Evolutionary conservation across 2,329 filamentous ascomycete genomes (phyloP), one percentile per base, ranked within the genome.

Genomic region (Fusarium sp.): DNA sequence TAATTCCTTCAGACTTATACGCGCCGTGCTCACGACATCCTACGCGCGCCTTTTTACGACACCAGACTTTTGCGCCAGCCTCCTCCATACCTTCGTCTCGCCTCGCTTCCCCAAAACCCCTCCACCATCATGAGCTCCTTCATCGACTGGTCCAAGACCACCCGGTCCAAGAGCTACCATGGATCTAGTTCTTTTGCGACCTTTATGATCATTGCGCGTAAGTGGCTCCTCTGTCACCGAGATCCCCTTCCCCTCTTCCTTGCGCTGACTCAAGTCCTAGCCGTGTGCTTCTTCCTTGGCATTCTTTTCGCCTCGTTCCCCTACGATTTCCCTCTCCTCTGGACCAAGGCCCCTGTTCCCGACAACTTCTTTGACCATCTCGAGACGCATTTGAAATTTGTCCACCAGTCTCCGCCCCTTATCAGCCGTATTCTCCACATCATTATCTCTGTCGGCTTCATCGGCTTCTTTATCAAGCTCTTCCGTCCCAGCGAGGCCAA

Each of bases 271-370:
- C 39, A 47, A 16, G 6, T 37, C 54, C 39, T 75, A 95, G 92
- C 92, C 70, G 94, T 93, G 72, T 97, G 94, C 82, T 99, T 99
- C 89, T 97, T 98, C 89, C 92, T 99, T 71, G 96, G 96, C 75
- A 94, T 98, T 81, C 91, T 99, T 82, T 99, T 98, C 88, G 94
- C 94, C 75, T 91, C 91, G 69, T 97, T 98, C 82, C 95, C 96
- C 66, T 99, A 98, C 86, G 96, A 97, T 86, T 96, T 94, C 84
- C 92, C 94, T 65, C 91, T 96, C 68, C 91, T 97, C 57, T 97
- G 94, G 88, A 92, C 91, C 54, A 89, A 89, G 31, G 90, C 88
- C 43, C 86, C 85, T 59, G 86, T 92, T 56, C 86, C 88, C 65
- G 85, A 87, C 40, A 79, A 87, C 44, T 97, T 95, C 88, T 95